These are phyloP conservation scores for Ramaria sp. DNA, from an alignment of 768 basidiomycete species.

Conservation along the genomic window DNA sequence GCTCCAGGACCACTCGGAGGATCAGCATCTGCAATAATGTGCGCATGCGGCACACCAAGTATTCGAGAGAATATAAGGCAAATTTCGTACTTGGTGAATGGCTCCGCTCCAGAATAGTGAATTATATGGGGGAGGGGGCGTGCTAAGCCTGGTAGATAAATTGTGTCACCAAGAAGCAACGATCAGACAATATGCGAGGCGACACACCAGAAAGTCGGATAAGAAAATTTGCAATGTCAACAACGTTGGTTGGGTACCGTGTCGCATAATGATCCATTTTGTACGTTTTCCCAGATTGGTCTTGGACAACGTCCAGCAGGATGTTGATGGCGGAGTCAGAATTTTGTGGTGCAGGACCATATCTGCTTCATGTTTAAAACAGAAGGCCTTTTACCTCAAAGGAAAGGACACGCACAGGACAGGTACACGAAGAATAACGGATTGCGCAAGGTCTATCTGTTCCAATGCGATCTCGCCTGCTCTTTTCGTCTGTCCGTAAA, in stretches of 20 bases:
- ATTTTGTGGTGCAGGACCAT: constrained; percentile 78
- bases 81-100: constrained; percentile 90
- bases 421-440: constrained; percentile 76
- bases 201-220: constrained; percentile 59
- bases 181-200: neutral
- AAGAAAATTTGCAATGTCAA: constrained; percentile 80
- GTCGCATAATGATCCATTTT: constrained; percentile 96
- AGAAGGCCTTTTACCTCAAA: neutral
- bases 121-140: constrained; percentile 55
- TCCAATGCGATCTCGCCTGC: constrained; percentile 79
- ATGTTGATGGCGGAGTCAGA: constrained; percentile 86
- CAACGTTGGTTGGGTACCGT: constrained; percentile 83
- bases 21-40: constrained; percentile 66
- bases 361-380: constrained; percentile 34
- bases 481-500: constrained; percentile 81
- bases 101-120: constrained; percentile 77
- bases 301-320: constrained; percentile 75
- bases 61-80: constrained; percentile 68
- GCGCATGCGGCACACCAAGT: constrained; percentile 56
- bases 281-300: constrained; percentile 79
- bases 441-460: constrained; percentile 42
- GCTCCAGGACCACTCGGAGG: constrained; percentile 52
- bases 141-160: constrained; percentile 22
- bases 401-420: constrained; percentile 51
- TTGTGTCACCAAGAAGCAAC: neutral